Evolutionary conservation across 805 yeast species (phyloP), one percentile per base, ranked within the genome.

Genomic region (Metschnikowia henanensis): DNA sequence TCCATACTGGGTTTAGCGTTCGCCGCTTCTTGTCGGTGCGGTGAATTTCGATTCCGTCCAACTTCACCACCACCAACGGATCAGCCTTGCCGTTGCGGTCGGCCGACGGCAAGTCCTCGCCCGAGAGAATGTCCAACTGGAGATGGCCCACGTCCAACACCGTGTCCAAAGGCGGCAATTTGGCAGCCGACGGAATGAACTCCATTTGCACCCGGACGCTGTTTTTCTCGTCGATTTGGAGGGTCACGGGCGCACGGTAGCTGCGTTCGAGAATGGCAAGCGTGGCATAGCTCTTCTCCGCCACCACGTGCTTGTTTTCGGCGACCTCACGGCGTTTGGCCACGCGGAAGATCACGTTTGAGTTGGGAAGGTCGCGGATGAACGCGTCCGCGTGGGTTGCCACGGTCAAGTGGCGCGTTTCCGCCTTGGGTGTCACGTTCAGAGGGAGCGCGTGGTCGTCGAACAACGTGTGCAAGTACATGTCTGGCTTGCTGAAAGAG

Each of bases 71-170:
- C 47, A 81, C 75, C 62, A 82, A 92, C 43, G 99, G 99, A 66
- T 94, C 99, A 3, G 97, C 88, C 61, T 86, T 85, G 39, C 98
- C 98, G 55, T 84, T 84, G 23, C 87, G 72, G 66, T 94, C 99
- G n/a, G 91, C 95, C 12, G 96, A 76, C 30, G 84, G 80, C 46
- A 94, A 73, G 39, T 79, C 78, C 13, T 75, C 75, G 3, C 94
- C 98, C 37, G 73, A 71, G 35, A 82, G 52, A 4, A 87, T 73
- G 23, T 76, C 79, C 28, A 90, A 73, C 18, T 72, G 73, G 52
- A 92, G 64, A 22, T 68, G 70, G 61, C 99, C 99, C 45, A 81
- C 74, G 62, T 89, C 85, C 37, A 83, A 77, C 50, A 83, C 79
- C 33, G 85, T 72, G 65, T 94, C 99, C 30, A 77, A 74, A 15